These are phyloP conservation scores for Isatis tinctoria DNA, from an alignment of 345 rosid genomes.

Conservation along the genomic window DNA sequence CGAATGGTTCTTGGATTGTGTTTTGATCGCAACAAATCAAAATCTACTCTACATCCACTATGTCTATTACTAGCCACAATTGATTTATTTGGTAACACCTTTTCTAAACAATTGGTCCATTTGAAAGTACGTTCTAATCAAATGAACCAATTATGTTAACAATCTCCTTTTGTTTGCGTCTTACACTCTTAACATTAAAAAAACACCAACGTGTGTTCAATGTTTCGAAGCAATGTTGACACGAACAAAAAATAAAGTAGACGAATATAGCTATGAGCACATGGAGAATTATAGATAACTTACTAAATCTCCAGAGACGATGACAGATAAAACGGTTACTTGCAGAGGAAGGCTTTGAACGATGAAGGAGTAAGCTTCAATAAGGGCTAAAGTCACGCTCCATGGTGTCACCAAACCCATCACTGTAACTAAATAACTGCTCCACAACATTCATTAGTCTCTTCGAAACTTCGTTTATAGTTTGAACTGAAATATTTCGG, in stretches of 20 bases:
- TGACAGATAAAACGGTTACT: conserved; percentile 37
- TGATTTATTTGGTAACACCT: conserved; percentile 4
- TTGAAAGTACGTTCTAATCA: neutral
- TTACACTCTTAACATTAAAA: neutral
- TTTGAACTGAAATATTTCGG: neutral
- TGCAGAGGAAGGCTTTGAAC: conserved; percentile 41
- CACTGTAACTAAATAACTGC: conserved; percentile 61
- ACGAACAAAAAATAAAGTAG: neutral
- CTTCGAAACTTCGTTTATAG: neutral
- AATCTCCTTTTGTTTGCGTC: conserved; percentile 3
- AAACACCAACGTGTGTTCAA: neutral
- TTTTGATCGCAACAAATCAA: conserved; percentile 19
- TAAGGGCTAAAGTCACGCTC: conserved; percentile 48
- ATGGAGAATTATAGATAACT: neutral
- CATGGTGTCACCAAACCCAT: conserved; percentile 74
- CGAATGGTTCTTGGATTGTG: conserved; percentile 11
- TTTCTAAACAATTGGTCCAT: conserved; percentile 5
- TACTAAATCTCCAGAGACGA: conserved; percentile 62
- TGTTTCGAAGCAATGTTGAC: neutral
- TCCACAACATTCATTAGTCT: conserved; percentile 2
- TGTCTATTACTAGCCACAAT: conserved; percentile 19
- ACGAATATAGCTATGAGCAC: neutral
- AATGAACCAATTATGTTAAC: neutral
- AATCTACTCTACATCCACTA: conserved; percentile 4
- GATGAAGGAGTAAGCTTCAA: conserved; percentile 53